Evolutionary conservation across 257 asterid genomes (phyloP).

Genomic region (Nicotiana noctiflora): DNA sequence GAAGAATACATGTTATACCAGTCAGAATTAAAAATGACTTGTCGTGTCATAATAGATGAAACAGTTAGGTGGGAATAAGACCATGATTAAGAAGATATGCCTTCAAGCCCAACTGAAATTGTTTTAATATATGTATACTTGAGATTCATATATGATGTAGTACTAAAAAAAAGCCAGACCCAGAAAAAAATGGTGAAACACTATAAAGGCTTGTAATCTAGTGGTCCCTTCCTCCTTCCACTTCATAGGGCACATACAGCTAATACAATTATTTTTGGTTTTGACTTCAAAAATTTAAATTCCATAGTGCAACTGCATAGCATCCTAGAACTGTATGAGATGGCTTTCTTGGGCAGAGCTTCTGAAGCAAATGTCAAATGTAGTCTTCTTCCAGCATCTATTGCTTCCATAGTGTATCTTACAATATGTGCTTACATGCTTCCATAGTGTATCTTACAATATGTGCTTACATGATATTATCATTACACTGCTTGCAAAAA

Average conservation of each 20-base stretch:
- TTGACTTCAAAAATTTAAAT: neutral
- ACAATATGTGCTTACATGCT: neutral
- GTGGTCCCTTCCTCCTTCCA: too few species aligned
- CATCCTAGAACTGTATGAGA: neutral
- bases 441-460: neutral
- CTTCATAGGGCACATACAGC: neutral
- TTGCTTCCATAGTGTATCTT: neutral
- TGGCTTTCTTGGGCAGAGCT: neutral
- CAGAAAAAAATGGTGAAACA: too few species aligned
- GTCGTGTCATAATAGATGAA: neutral
- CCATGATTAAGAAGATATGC: neutral
- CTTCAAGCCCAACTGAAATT: neutral
- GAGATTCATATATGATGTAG: neutral
- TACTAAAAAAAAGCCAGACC: neutral
- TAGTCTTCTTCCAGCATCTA: neutral
- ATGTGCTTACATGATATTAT: neutral
- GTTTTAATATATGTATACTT: neutral
- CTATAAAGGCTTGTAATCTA: too few species aligned
- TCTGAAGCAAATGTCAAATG: neutral
- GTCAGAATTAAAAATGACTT: neutral
- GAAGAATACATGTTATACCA: constrained; percentile 3
- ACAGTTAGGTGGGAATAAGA: neutral
- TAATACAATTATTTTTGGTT: neutral
- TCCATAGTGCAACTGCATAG: neutral
- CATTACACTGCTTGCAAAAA: neutral